A percentile compares a stretch with the other conserved stretches of the same genome.
These are phyloP conservation scores for Tolypocladium tundrense DNA, from an alignment of 2,329 filamentous ascomycete genomes.

Conservation along the genomic window DNA sequence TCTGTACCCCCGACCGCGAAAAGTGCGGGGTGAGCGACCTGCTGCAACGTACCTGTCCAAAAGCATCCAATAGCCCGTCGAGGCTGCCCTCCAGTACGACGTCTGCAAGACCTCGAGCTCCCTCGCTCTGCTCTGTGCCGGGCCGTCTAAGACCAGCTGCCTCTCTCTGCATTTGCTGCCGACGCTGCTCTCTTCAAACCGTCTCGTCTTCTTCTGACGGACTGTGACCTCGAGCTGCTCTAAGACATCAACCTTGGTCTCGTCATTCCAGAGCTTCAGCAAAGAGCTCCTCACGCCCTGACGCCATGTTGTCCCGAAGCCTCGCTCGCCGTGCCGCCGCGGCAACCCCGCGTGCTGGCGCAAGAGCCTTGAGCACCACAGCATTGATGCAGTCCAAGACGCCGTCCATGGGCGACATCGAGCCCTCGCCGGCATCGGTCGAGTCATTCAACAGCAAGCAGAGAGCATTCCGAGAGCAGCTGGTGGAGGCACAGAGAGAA, in stretches of 20 bases:
- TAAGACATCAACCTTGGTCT: neutral
- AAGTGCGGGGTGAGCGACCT: slow-evolving; percentile 13
- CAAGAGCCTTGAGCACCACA: slow-evolving; percentile 50
- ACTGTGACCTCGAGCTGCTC: neutral
- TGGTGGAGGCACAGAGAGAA: slow-evolving; percentile 68
- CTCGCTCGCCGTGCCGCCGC: slow-evolving; percentile 34
- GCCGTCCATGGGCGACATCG: slow-evolving; percentile 80
- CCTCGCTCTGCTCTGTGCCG: neutral
- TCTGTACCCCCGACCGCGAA: neutral
- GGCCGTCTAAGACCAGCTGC: neutral
- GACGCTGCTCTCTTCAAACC: neutral
- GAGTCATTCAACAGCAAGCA: slow-evolving; percentile 74
- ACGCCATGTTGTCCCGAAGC: slow-evolving; percentile 38
- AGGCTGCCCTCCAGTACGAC: slow-evolving; percentile 17
- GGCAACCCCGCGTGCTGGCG: slow-evolving; percentile 33
- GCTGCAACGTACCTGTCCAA: slow-evolving; percentile 8
- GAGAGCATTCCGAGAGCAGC: slow-evolving; percentile 73
- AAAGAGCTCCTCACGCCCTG: neutral
- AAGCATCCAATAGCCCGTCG: slow-evolving; percentile 17
- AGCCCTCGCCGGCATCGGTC: slow-evolving; percentile 53
- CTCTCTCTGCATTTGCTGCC: neutral
- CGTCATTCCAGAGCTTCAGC: neutral
- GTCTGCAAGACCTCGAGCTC: slow-evolving; percentile 1
- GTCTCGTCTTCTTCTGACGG: neutral
- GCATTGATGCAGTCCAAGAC: slow-evolving; percentile 33